Base-by-base conservation (phyloP, 441 rosid species). In the Corymbia calophylla region DNA sequence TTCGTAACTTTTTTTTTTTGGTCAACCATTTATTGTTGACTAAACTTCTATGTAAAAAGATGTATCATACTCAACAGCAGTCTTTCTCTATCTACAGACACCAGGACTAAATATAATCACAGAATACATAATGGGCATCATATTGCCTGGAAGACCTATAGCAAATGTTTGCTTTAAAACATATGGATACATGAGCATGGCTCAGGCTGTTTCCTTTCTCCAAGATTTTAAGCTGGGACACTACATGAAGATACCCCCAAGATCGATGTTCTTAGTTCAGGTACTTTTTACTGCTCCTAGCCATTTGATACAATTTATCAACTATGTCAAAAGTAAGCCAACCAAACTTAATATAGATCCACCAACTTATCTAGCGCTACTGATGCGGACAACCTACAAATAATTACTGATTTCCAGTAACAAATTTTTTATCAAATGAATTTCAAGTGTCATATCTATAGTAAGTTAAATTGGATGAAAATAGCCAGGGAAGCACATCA, bases 181-280 rank as follows among this genome's bases (percentile, higher is more conserved):
- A 6, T 95, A 94, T 12, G 96, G 96, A 25, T 94, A 92, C 82
- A 94, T 95, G 53, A 95, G 97, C 90, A 96, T 94, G 96, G 16
- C 93, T 35, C 98, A 95, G 90, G 97, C 97, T 6, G 81, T 96
- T 15, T 90, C 93, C 87, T 95, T 96, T 90, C 95, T 95, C 8
- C 91, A 70, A 86, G 98, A 96, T 92, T 96, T 96, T 92, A 95
- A 96, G 94, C 94, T 96, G 44, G 97, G 96, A 8, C 96, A 95
- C 86, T 96, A 95, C 93, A 95, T 95, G 96, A 96, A 95, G 89
- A 92, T 95, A 80, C 97, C 97, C 1, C 96, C 97, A 11, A 94
- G 95, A 82, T 94, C 95, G 4, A 95, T 95, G 97, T 93, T 95
- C 91, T 81, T 93, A 16, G 95, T 94, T 68, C 98, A 95, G 94